Conservation (phyloP, 2,329 filamentous ascomycete genomes). For the Paecilomyces formosus region DNA sequence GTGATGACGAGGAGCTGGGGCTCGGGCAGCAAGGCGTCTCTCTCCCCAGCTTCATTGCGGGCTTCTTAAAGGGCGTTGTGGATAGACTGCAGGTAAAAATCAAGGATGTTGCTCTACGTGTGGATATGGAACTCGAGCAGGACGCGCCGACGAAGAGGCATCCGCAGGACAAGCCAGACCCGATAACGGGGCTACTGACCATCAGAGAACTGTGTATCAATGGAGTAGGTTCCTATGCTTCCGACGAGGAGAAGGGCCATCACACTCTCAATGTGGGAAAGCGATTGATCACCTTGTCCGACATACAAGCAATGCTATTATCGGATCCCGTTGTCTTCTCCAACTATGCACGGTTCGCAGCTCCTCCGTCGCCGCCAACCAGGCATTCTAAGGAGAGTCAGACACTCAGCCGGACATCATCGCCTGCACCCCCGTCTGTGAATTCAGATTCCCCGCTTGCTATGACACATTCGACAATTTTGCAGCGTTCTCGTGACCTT, state of each 20-base stretch:
- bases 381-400: slow-evolving; percentile 25
- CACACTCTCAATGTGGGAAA: slow-evolving; percentile 27
- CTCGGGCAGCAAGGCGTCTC: slow-evolving; percentile 48
- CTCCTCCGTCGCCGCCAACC: slow-evolving; percentile 23
- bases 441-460: slow-evolving; percentile 17
- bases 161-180: slow-evolving; percentile 28
- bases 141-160: slow-evolving; percentile 28
- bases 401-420: slow-evolving; percentile 18
- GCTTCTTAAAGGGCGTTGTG: slow-evolving; percentile 51
- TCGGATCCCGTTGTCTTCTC: slow-evolving; percentile 44
- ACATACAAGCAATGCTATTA: slow-evolving; percentile 39
- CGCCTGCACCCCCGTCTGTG: slow-evolving; percentile 18
- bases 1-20: slow-evolving; percentile 41
- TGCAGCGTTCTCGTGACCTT: slow-evolving; percentile 19
- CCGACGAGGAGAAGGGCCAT: slow-evolving; percentile 14
- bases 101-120: slow-evolving; percentile 43
- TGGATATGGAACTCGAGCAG: slow-evolving; percentile 42
- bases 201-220: slow-evolving; percentile 27
- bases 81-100: slow-evolving; percentile 51
- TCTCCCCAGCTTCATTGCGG: slow-evolving; percentile 52
- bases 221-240: slow-evolving; percentile 16
- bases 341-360: slow-evolving; percentile 32
- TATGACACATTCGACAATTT: slow-evolving; percentile 32
- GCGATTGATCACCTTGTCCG: slow-evolving; percentile 37
- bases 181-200: slow-evolving; percentile 26